Base-by-base conservation (phyloP, 1,284 basidiomycete genomes). In the Megacollybia platyphylla region DNA sequence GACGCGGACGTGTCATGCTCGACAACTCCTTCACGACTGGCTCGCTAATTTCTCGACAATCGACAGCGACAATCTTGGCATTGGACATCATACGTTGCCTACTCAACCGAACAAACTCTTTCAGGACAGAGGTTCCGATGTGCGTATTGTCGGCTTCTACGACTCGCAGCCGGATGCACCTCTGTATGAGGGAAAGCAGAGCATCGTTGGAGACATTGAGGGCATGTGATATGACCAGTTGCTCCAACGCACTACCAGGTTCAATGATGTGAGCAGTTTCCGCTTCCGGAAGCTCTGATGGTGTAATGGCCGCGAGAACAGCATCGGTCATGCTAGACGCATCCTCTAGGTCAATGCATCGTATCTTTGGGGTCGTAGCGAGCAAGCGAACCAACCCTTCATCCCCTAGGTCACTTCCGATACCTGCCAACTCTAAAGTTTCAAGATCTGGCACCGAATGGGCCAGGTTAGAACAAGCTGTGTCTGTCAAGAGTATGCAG, bases 271-370 rank as follows among this genome's bases (percentile, higher is more conserved):
- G 10, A 4, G 7, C 35, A 6, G 17, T 24, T 15, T 37, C 39
- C 32, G 20, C 28, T 39, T 45, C 38, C 9, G 48, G 45, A 7
- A 44, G 40, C 4, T 47, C 46, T 30, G 51, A 37, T 4, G 84
- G 84, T 1, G 83, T 87, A 36, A 94, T 61, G 1, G 68, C 67
- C 10, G 64, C 60, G 15, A 96, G 57, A 10, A 91, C 71, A 0
- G 64, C 63, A 58, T 96, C 89, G 1, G 75, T 81, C 41, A 94
- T 76, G 18, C 82, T 75, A 10, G 61, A 63, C 2, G 87, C 87
- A 47, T 87, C 83, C 56, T 96, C 93, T 27, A 97, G 62, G 56
- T 97, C 93, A 36, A 97, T 60, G 42, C 73, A 76, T 41, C 77
- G 67, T 40, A 97, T 76, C 45, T 67, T 57, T 0, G 85, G 84